Evolutionary conservation across 176 grass and related monocot species (phyloP), one percentile per base, ranked within the genome.

Genomic region (Rhynchospora pubera): DNA sequence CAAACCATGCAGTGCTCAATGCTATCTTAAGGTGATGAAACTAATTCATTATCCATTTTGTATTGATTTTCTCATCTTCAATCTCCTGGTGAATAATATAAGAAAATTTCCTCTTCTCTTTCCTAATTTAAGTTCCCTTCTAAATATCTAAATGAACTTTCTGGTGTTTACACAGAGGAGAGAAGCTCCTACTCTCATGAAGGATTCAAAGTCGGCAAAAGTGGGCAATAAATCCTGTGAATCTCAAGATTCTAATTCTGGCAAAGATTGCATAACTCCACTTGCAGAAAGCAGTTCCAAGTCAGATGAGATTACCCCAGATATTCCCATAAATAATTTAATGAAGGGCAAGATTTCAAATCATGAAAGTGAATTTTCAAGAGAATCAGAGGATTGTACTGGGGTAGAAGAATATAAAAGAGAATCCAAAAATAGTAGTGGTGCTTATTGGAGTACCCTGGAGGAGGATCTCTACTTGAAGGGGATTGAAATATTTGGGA

Each of bases 391-490:
- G 77, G 82, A 72, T 57, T 83, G 55, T 73, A 92, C 82, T 83
- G 81, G 74, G 44, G 65, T 87, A 18, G 88, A 97, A 85, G 82
- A 85, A 80, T 57, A 44, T 14, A 66, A 9, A 89, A 85, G 64
- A 82, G 87, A 87, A 85, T 62, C 87, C 85, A 85, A 85, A 14
- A 62, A 64, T 83, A 72, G 61, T 86, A 90, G 42, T 45, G 78
- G 73, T 62, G 65, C 87, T 87, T 74, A 10, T 85, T 98, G 95
- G 95, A 98, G 83, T 82, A 34, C 81, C 74, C 79, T 98, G 24
- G 95, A 98, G 81, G 83, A 90, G 79, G 95, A 98, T 91, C 71
- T 98, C 75, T 98, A 98, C 87, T 85, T 91, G 52, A 98, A 98
- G 85, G 95, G 95, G 23, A 83, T 98, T 74, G 95, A 94, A 65